These are phyloP conservation scores for Globisporangium cystogenes DNA, from an alignment of 352 stramenopile genomes.

Conservation along the genomic window DNA sequence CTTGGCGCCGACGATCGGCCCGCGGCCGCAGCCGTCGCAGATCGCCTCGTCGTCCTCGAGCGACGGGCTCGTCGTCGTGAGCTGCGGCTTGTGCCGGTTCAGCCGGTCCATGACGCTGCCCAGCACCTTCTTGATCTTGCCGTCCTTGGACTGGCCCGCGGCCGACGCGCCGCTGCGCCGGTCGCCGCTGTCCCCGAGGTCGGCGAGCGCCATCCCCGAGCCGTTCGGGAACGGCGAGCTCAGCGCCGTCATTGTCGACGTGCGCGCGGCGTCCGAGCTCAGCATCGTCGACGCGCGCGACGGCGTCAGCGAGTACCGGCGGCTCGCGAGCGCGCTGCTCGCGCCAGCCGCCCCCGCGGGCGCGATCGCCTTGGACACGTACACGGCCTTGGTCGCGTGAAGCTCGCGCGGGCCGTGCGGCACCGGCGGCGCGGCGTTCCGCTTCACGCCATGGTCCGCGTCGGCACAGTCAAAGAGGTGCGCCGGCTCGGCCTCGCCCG, in stretches of 20 bases:
- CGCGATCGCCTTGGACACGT: conserved; percentile 46
- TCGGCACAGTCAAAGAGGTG: conserved; percentile 8
- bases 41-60: conserved; percentile 48
- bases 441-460: conserved; percentile 30
- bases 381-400: conserved; percentile 62
- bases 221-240: conserved; percentile 7
- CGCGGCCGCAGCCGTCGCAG: conserved; percentile 61
- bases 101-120: conserved; percentile 64
- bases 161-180: conserved; percentile 18
- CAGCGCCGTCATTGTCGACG: conserved; percentile 4
- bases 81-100: conserved; percentile 57
- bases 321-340: conserved; percentile 15
- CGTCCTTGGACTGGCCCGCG: conserved; percentile 23
- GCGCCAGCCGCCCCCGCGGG: neutral
- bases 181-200: conserved; percentile 18
- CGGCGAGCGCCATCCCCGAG: neutral
- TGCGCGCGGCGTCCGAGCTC: conserved; percentile 4
- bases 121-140: conserved; percentile 81
- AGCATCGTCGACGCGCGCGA: conserved; percentile 8
- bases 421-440: conserved; percentile 15
- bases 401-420: conserved; percentile 56
- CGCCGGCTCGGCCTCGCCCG: neutral
- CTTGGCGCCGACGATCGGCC: conserved; percentile 40
- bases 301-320: conserved; percentile 30
- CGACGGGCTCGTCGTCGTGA: conserved; percentile 17